phyloP scores from a whole-genome alignment of 73 alveolate species.

The Paramecium sexaurelia region DNA sequence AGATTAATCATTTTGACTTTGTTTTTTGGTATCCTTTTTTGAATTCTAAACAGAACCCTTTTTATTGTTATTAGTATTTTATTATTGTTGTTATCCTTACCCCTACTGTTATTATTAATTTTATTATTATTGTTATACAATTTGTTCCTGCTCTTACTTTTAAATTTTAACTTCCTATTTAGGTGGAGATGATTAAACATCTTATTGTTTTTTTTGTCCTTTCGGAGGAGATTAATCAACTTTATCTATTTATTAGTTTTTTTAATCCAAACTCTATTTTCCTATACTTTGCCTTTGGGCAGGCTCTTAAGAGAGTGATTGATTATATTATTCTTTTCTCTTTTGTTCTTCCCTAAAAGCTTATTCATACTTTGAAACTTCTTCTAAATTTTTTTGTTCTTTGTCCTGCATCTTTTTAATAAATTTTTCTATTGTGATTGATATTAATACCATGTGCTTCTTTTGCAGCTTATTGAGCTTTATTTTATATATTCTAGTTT shows the following conservation, averaged over 20 bases:
- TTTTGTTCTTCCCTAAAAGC: slow-evolving; percentile 5
- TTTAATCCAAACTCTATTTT: not conserved
- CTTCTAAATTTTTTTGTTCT: not conserved
- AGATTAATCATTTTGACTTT: not conserved
- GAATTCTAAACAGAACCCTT: not conserved
- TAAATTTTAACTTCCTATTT: not conserved
- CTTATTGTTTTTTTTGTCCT: not conserved
- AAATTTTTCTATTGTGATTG: not conserved
- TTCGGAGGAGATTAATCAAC: slow-evolving; percentile 21
- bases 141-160: not conserved
- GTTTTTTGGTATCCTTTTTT: not conserved
- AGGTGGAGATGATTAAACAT: not conserved
- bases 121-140: not conserved
- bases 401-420: not conserved
- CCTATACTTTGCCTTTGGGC: not conserved
- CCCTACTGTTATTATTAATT: not conserved
- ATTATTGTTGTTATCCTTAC: not conserved
- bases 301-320: not conserved
- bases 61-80: not conserved
- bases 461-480: slow-evolving; percentile 28
- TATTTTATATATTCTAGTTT: not conserved
- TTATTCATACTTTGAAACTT: slow-evolving; percentile 13
- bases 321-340: not conserved
- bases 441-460: not conserved
- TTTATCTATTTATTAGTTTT: not conserved